These are phyloP conservation scores for Aciculosporium take DNA, from an alignment of 2,329 filamentous ascomycete genomes.

Conservation along the genomic window DNA sequence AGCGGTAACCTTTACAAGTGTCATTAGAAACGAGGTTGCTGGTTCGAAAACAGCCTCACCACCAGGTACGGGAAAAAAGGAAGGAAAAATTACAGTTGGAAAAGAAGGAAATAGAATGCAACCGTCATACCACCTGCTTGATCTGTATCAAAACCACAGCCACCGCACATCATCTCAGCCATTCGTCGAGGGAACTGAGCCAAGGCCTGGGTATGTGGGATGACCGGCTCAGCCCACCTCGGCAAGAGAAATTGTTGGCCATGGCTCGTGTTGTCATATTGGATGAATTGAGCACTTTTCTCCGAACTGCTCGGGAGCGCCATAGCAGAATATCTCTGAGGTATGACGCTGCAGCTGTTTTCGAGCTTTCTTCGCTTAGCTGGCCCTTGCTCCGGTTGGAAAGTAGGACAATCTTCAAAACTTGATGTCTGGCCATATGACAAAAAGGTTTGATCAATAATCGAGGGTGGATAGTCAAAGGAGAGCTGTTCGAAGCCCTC, in stretches of 20 bases:
- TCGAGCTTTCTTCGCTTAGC: slow-evolving; percentile 20
- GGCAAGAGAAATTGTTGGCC: slow-evolving; percentile 10
- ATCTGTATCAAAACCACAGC: slow-evolving; percentile 16
- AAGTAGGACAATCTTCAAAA: slow-evolving; percentile 16
- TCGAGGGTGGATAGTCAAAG: slow-evolving; percentile 12
- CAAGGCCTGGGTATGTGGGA: slow-evolving; percentile 12
- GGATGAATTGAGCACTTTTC: background rate
- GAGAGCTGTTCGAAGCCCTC: slow-evolving; percentile 2
- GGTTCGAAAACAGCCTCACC: background rate
- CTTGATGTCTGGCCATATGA: slow-evolving; percentile 20
- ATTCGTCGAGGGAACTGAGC: slow-evolving; percentile 16
- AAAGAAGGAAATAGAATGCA: background rate
- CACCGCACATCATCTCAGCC: slow-evolving; percentile 18
- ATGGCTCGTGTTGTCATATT: background rate
- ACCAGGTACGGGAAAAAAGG: background rate
- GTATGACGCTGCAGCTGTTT: slow-evolving; percentile 18
- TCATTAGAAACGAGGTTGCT: background rate
- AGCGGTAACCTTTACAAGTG: slow-evolving; percentile 19
- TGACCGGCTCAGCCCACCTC: slow-evolving; percentile 12
- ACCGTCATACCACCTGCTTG: slow-evolving; percentile 18
- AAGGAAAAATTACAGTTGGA: background rate
- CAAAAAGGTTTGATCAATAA: slow-evolving; percentile 15
- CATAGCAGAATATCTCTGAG: slow-evolving; percentile 9
- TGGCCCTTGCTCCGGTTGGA: slow-evolving; percentile 12
- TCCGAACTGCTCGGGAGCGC: background rate